phyloP scores from a whole-genome alignment of 2,329 filamentous ascomycete genomes.

The Penicillium oxalicum region DNA sequence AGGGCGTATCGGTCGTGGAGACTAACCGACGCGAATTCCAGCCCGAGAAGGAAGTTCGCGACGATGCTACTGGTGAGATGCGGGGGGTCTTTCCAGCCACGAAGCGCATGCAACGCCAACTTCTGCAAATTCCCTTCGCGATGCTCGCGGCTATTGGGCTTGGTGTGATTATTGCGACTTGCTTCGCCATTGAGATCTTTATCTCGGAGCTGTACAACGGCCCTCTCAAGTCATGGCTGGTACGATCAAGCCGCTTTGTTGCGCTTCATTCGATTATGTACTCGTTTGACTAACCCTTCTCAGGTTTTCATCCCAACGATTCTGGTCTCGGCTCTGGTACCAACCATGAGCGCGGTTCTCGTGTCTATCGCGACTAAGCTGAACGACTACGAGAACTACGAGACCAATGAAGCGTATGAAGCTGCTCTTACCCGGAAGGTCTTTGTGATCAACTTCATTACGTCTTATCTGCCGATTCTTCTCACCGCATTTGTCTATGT shows the following conservation, averaged over 20 bases:
- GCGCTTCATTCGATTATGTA: conserved; percentile 1
- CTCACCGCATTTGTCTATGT: conserved; percentile 93
- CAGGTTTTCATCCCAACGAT: conserved; percentile 85
- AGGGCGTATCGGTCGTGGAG: conserved; percentile 77
- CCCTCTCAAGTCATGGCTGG: conserved; percentile 78
- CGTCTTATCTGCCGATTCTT: conserved; percentile 84
- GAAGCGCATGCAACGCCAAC: conserved; percentile 72
- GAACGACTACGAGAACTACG: conserved; percentile 86
- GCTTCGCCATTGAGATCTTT: conserved; percentile 94
- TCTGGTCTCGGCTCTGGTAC: conserved; percentile 73
- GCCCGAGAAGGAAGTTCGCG: conserved; percentile 69
- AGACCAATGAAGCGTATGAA: conserved; percentile 77
- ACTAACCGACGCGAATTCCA: conserved; percentile 70
- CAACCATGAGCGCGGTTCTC: conserved; percentile 74
- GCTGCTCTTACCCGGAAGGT: conserved; percentile 85
- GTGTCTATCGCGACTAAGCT: conserved; percentile 71
- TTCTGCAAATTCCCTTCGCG: conserved; percentile 85
- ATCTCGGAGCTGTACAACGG: conserved; percentile 92
- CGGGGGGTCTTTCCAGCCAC: conserved; percentile 69
- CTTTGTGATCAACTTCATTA: conserved; percentile 97
- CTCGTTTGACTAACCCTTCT: background rate
- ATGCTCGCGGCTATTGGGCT: conserved; percentile 66
- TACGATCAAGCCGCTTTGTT: conserved; percentile 38
- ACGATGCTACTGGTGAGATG: conserved; percentile 77
- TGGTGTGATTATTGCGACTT: conserved; percentile 79